Conservation (phyloP, 1,284 basidiomycete genomes). For the Ganoderma multipileum region DNA sequence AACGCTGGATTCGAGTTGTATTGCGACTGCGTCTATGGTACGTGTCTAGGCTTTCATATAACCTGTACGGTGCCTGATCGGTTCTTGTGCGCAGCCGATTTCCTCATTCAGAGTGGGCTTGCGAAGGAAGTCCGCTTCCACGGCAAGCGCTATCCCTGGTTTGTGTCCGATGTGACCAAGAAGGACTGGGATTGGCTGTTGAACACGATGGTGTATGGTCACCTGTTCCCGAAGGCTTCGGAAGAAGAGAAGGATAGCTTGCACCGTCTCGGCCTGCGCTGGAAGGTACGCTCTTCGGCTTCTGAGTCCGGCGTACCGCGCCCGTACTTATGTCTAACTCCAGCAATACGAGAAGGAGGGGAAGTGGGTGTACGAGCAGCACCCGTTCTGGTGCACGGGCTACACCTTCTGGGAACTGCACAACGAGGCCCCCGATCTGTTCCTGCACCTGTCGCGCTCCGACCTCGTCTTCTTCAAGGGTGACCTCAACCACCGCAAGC, state of each 20-base stretch:
- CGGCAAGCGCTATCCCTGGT: slow-evolving; percentile 91
- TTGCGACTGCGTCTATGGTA: slow-evolving; percentile 95
- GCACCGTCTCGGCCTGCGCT: slow-evolving; percentile 82
- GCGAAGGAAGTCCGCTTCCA: slow-evolving; percentile 92
- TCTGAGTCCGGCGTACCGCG: not conserved
- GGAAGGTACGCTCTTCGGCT: slow-evolving; percentile 70
- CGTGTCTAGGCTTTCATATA: slow-evolving; percentile 31
- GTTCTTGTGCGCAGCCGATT: slow-evolving; percentile 64
- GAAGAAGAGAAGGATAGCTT: slow-evolving; percentile 87
- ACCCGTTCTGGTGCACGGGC: slow-evolving; percentile 97
- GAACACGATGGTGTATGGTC: slow-evolving; percentile 88
- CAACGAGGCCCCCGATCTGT: slow-evolving; percentile 91
- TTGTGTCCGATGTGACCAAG: slow-evolving; percentile 96
- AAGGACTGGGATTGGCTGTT: slow-evolving; percentile 97
- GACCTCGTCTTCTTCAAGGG: slow-evolving; percentile 98
- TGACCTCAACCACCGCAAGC: slow-evolving; percentile 74
- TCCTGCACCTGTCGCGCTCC: slow-evolving; percentile 89
- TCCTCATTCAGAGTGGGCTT: slow-evolving; percentile 90
- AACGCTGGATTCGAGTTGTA: slow-evolving; percentile 96
- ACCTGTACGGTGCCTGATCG: not conserved
- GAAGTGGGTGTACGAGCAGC: slow-evolving; percentile 95
- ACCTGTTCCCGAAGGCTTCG: slow-evolving; percentile 83
- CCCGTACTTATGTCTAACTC: not conserved
- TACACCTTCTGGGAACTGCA: slow-evolving; percentile 95
- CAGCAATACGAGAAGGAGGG: slow-evolving; percentile 93